These are phyloP conservation scores for bread wheat (Triticum aestivum) DNA, from an alignment of 176 grass and related monocot species.

Conservation along the genomic window IWGSC_CS_RefSeq_v2.1 NC_057807.1:430472692-430473191, in stretches of 20 bases:
- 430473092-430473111: neutral
- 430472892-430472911: constrained; percentile 63
- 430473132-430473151: neutral
- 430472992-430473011: constrained; percentile 5
- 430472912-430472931: constrained; percentile 89
- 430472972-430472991: neutral
- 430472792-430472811: no score
- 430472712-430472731: no score
- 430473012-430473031: neutral
- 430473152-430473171: neutral
- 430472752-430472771: no score
- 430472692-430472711: no score
- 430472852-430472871: no score
- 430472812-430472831: no score
- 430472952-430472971: constrained; percentile 24
- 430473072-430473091: neutral
- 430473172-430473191: neutral
- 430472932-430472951: constrained; percentile 92
- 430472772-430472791: no score
- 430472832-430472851: no score
- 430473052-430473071: neutral
- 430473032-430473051: neutral
- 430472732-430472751: no score
- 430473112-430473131: neutral
- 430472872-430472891: neutral